Evolutionary conservation across 805 yeast genomes (phyloP).

Genomic region (Pichia californica): DNA sequence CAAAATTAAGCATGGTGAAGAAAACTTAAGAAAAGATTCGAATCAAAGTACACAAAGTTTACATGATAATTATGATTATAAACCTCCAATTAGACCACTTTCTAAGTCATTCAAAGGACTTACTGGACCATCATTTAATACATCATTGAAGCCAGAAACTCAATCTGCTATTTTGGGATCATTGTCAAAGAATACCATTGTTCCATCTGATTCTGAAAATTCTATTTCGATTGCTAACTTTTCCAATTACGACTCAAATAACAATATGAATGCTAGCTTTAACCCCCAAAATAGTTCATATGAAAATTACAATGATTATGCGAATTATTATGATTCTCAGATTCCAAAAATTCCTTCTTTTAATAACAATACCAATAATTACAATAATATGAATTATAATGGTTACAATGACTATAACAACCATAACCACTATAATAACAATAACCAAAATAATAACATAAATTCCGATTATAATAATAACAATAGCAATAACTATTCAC

Average conservation of each 20-base stretch:
- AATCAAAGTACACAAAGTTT: constrained; percentile 1
- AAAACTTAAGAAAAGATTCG: constrained; percentile 2
- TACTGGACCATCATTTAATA: constrained; percentile 47
- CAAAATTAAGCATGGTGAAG: constrained; percentile 10
- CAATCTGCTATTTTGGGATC: constrained; percentile 26
- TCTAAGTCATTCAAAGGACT: constrained; percentile 57
- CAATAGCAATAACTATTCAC: not conserved
- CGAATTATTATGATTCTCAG: not conserved
- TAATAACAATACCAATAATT: no score
- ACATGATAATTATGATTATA: constrained; percentile 6
- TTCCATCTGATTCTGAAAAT: constrained; percentile 16
- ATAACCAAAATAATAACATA: no score
- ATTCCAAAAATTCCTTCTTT: not conserved
- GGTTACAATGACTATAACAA: no score
- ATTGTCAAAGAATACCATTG: constrained; percentile 13
- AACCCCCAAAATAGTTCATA: not conserved
- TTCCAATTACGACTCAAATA: not conserved
- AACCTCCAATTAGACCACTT: constrained; percentile 21
- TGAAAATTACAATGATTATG: constrained; percentile 2
- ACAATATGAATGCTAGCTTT: not conserved
- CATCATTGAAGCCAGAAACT: constrained; percentile 22
- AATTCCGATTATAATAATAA: not conserved
- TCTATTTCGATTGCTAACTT: constrained; percentile 7
- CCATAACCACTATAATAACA: no score
- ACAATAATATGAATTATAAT: no score